Evolutionary conservation across 306 rosid genomes (phyloP), one percentile per base, ranked within the genome.

Genomic region (Lagenaria siceraria): DNA sequence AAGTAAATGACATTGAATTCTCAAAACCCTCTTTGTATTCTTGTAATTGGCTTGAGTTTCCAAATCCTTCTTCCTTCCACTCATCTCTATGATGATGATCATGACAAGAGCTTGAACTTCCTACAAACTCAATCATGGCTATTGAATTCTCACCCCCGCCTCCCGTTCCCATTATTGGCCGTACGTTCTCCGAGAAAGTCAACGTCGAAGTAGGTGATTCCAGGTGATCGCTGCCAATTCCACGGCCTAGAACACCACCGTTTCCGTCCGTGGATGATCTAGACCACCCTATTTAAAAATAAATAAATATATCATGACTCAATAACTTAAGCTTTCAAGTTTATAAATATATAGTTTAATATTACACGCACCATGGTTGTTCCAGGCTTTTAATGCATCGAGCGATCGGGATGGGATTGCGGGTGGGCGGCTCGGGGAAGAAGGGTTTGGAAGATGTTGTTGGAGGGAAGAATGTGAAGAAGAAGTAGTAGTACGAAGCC

Each of bases 151-250:
- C 70, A 0, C 53, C 89, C 53, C 81, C 87, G 13, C 78, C 70
- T 65, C 74, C 85, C 58, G 55, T 60, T 22, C 49, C 77, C 86
- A 83, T 82, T 8, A 77, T 74, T 1, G 85, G 86, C 25, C 85
- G 80, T 24, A 80, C 90, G 42, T 83, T 87, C 80, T 91, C 89
- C 0, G 90, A 87, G 81, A 84, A 94, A 78, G 93, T 90, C 25
- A 92, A 81, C 1, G 97, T 92, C 24, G 97, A 95, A 0, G 96
- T 89, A 13, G 99, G 98, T 13, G 98, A 92, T 63, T 92, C 99
- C 29, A 89, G 93, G 74, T 46, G 51, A 46, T 88, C 92, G 8
- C 83, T 75, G 4, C 77, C 60, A 46, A 49, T 49, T 17, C 60
- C 76, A 46, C 40, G 56, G 5, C 42, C 74, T 24, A 85, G 82